phyloP scores from a whole-genome alignment of 2,329 filamentous ascomycete species.

The Diaporthe sp. region DNA sequence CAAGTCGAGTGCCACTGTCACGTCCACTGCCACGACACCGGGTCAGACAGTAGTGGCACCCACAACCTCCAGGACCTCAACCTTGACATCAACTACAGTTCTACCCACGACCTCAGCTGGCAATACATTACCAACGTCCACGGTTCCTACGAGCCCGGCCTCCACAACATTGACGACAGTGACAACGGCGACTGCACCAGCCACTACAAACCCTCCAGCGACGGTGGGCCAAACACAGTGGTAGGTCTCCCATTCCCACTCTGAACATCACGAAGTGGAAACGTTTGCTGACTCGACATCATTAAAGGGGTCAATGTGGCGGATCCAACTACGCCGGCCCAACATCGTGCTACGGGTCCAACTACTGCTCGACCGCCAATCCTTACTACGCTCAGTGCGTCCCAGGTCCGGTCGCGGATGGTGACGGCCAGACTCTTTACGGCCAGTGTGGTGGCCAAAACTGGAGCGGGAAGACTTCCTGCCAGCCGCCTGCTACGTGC shows the following conservation, averaged over 20 bases:
- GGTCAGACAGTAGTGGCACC: background rate
- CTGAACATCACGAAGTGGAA: background rate
- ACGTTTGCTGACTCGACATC: background rate
- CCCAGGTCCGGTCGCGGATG: background rate
- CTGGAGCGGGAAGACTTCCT: constrained; percentile 12
- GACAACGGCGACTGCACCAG: background rate
- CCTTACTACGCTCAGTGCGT: constrained; percentile 6
- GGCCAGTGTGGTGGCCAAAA: constrained; percentile 5
- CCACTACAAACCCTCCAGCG: background rate
- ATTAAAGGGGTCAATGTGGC: constrained; percentile 7
- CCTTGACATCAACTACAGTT: background rate
- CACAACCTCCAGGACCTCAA: background rate
- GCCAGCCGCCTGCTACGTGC: background rate
- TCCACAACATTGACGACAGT: background rate
- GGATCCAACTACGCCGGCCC: background rate
- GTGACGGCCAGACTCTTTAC: constrained; percentile 3
- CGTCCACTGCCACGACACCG: background rate
- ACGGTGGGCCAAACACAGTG: constrained; percentile 7
- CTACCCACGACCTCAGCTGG: background rate
- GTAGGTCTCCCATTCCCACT: background rate
- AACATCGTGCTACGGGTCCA: constrained; percentile 2
- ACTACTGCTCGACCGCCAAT: background rate
- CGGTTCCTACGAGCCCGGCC: background rate
- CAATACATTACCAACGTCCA: background rate
- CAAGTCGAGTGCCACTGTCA: constrained; percentile 3